A percentile compares a stretch with the other conserved stretches of the same genome.
Evolutionary conservation across 306 rosid genomes (phyloP).

Genomic region (Vicia villosa): DNA sequence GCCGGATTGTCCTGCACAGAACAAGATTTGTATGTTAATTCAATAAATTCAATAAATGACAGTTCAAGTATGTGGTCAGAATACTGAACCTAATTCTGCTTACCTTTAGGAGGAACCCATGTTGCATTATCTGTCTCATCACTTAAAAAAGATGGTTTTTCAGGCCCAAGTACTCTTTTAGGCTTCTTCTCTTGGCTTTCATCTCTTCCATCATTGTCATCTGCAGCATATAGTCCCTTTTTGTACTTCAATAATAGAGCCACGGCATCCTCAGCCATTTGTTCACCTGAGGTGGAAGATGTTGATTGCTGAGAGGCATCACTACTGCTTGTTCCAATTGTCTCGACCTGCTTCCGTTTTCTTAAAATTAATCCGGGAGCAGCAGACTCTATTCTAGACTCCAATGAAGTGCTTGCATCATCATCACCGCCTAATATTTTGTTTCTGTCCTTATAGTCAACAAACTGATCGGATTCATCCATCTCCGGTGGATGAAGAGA

Average conservation of each 20-base stretch:
- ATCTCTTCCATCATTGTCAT: constrained; percentile 43
- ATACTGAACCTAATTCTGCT: constrained; percentile 28
- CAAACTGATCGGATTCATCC: constrained; percentile 63
- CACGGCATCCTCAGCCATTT: constrained; percentile 90
- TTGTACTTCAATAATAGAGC: constrained; percentile 82
- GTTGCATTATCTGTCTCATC: constrained; percentile 53
- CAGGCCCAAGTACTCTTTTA: constrained; percentile 82
- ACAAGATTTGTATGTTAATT: constrained; percentile 22
- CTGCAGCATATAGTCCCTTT: constrained; percentile 61
- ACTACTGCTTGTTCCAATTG: constrained; percentile 39
- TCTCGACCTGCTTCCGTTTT: constrained; percentile 75
- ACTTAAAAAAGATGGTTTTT: constrained; percentile 78
- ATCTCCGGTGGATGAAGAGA: constrained; percentile 38
- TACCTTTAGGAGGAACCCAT: constrained; percentile 97
- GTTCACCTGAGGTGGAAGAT: constrained; percentile 55
- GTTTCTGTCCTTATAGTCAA: constrained; percentile 88
- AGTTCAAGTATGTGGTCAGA: constrained; percentile 3
- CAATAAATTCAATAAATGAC: constrained; percentile 4
- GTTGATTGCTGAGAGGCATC: constrained; percentile 48
- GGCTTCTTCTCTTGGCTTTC: constrained; percentile 56
- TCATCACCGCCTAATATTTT: constrained; percentile 50
- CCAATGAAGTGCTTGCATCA: constrained; percentile 35
- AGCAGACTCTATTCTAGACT: constrained; percentile 71
- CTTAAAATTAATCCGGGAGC: constrained; percentile 87
- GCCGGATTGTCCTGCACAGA: constrained; percentile 88